phyloP scores from a whole-genome alignment of 2,329 filamentous ascomycete genomes.

The Penicillium sp. region DNA sequence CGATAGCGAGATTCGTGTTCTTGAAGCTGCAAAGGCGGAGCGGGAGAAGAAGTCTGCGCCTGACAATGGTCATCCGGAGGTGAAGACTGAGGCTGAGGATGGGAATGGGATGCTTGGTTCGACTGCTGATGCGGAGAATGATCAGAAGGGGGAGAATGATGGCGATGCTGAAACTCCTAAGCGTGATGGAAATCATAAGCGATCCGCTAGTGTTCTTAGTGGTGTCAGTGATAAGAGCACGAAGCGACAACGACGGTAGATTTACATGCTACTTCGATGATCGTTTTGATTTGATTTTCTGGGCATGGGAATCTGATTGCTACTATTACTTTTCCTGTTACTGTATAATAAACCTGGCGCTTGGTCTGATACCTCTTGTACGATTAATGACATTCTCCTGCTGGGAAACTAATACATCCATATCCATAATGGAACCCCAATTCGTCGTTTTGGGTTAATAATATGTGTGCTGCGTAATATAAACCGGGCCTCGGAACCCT shows the following conservation, averaged over 20 bases:
- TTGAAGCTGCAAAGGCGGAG: slow-evolving; percentile 44
- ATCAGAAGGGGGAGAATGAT: slow-evolving; percentile 6
- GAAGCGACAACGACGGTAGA: slow-evolving; percentile 51
- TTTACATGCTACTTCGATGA: background rate
- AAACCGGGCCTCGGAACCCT: background rate
- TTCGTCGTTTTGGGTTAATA: slow-evolving; percentile 13
- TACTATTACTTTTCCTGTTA: background rate
- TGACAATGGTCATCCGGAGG: slow-evolving; percentile 30
- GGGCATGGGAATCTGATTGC: background rate
- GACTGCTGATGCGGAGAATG: slow-evolving; percentile 12
- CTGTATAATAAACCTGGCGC: slow-evolving; percentile 17
- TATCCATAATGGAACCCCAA: slow-evolving; percentile 13
- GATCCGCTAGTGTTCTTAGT: slow-evolving; percentile 80
- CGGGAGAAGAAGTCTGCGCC: slow-evolving; percentile 37
- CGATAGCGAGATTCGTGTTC: slow-evolving; percentile 48
- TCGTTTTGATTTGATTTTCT: background rate
- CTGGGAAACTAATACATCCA: slow-evolving; percentile 5
- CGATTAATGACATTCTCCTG: slow-evolving; percentile 30
- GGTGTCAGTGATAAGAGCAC: slow-evolving; percentile 61
- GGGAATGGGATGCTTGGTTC: slow-evolving; percentile 14
- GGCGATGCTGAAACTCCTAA: slow-evolving; percentile 4
- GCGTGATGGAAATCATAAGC: slow-evolving; percentile 57
- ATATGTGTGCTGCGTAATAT: slow-evolving; percentile 9
- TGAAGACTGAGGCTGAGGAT: slow-evolving; percentile 39
- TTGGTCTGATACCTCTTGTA: slow-evolving; percentile 31